phyloP scores from a whole-genome alignment of 2,329 filamentous ascomycete genomes.

The Monilinia aucupariae region DNA sequence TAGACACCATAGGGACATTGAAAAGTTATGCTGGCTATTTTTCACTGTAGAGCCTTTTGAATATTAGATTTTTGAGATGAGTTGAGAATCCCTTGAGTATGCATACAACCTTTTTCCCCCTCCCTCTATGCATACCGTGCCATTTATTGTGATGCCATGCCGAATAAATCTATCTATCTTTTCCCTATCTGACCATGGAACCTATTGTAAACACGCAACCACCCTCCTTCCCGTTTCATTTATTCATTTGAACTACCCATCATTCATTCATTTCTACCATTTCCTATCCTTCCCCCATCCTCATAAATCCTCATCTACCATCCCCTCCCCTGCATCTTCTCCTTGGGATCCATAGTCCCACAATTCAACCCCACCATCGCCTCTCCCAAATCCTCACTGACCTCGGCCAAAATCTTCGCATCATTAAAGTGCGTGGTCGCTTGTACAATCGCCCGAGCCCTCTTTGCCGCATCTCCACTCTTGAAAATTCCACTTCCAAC shows the following conservation, averaged over 20 bases:
- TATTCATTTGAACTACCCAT: background rate
- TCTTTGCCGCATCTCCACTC: constrained; percentile 81
- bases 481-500: constrained; percentile 98
- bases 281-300: background rate
- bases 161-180: background rate
- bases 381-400: constrained; percentile 85
- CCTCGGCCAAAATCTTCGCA: constrained; percentile 76
- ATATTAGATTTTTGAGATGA: constrained; percentile 8
- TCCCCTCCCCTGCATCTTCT: constrained; percentile 80
- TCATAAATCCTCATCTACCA: constrained; percentile 52
- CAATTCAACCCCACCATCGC: constrained; percentile 97
- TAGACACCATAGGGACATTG: background rate
- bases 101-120: background rate
- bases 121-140: background rate
- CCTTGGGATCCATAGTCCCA: constrained; percentile 65
- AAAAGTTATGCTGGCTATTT: background rate
- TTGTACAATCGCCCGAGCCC: constrained; percentile 90
- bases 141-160: background rate
- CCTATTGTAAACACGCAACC: background rate
- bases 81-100: constrained; percentile 10
- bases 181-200: background rate
- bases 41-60: background rate
- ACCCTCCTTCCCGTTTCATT: background rate
- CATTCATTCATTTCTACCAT: background rate
- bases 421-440: constrained; percentile 89